A percentile compares a stretch with the other conserved stretches of the same genome.
Conservation (phyloP, 2,329 filamentous ascomycete species). For the Dendrostoma leiphaemia region DNA sequence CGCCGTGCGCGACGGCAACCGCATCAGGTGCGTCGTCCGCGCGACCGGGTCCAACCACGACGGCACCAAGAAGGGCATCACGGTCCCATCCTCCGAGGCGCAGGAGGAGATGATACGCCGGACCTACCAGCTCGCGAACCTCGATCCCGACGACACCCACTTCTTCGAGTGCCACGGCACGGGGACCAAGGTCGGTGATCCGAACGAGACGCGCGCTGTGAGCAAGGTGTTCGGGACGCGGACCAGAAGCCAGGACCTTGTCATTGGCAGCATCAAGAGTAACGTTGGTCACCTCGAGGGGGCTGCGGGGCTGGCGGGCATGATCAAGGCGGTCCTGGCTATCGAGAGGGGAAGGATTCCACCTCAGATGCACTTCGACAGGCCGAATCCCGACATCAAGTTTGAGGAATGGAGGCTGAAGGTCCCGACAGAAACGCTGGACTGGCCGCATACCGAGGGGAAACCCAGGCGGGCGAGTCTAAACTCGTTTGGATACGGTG, state of each 20-base stretch:
- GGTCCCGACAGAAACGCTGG: constrained; percentile 1
- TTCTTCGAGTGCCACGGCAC: constrained; percentile 2
- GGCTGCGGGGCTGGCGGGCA: constrained; percentile 39
- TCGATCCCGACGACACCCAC: constrained; percentile 27
- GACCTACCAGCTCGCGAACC: neutral
- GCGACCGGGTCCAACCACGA: constrained; percentile 36
- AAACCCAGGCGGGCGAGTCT: constrained; percentile 6
- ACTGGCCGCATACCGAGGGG: neutral
- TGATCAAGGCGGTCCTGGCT: constrained; percentile 35
- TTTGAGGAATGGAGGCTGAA: constrained; percentile 27
- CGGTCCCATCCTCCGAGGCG: constrained; percentile 44
- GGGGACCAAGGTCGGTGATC: constrained; percentile 28
- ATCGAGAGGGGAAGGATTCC: constrained; percentile 34
- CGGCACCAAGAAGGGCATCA: constrained; percentile 36
- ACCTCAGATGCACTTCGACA: constrained; percentile 34
- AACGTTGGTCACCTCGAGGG: constrained; percentile 36
- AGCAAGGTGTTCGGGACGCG: constrained; percentile 1
- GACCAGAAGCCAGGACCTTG: constrained; percentile 25
- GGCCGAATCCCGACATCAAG: constrained; percentile 32
- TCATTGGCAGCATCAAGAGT: constrained; percentile 25
- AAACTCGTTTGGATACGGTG: constrained; percentile 11
- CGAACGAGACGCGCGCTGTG: constrained; percentile 21
- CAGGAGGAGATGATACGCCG: constrained; percentile 37
- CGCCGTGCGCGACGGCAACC: constrained; percentile 41
- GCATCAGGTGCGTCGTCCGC: constrained; percentile 32